Evolutionary conservation across 805 yeast genomes (phyloP).

Genomic region (Pichia thaimueangensis): DNA sequence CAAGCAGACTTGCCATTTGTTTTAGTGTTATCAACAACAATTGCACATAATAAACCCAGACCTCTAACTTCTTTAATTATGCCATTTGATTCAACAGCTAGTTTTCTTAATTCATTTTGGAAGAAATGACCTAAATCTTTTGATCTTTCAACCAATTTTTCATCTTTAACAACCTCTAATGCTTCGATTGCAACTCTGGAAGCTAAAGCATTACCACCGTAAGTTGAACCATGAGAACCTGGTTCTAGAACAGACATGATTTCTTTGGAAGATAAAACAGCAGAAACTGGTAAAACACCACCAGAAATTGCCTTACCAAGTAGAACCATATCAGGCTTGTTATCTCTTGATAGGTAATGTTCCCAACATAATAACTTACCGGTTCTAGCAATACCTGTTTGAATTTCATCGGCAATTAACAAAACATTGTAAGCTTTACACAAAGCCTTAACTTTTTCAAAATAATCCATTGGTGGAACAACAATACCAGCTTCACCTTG

Average conservation of each 20-base stretch:
- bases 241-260: slow-evolving; percentile 87
- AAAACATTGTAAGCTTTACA: slow-evolving; percentile 81
- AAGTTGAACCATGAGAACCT: slow-evolving; percentile 96
- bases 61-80: slow-evolving; percentile 67
- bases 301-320: slow-evolving; percentile 95
- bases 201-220: slow-evolving; percentile 96
- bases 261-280: slow-evolving; percentile 83
- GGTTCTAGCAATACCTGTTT: slow-evolving; percentile 96
- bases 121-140: slow-evolving; percentile 62
- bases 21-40: slow-evolving; percentile 79
- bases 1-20: slow-evolving; percentile 90
- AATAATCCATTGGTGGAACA: slow-evolving; percentile 82
- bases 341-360: slow-evolving; percentile 44
- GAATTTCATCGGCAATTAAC: slow-evolving; percentile 93
- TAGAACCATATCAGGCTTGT: slow-evolving; percentile 83
- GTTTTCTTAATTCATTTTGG: slow-evolving; percentile 47
- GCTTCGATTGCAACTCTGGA: slow-evolving; percentile 93
- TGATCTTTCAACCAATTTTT: slow-evolving; percentile 77
- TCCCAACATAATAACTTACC: slow-evolving; percentile 91
- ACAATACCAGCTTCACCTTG: slow-evolving; percentile 99
- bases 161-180: slow-evolving; percentile 81
- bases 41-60: slow-evolving; percentile 80
- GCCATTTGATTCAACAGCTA: slow-evolving; percentile 44
- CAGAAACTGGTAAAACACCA: slow-evolving; percentile 89
- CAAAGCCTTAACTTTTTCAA: slow-evolving; percentile 61